Conservation (phyloP, 805 yeast species). For the Jamesozyma piceae region DNA sequence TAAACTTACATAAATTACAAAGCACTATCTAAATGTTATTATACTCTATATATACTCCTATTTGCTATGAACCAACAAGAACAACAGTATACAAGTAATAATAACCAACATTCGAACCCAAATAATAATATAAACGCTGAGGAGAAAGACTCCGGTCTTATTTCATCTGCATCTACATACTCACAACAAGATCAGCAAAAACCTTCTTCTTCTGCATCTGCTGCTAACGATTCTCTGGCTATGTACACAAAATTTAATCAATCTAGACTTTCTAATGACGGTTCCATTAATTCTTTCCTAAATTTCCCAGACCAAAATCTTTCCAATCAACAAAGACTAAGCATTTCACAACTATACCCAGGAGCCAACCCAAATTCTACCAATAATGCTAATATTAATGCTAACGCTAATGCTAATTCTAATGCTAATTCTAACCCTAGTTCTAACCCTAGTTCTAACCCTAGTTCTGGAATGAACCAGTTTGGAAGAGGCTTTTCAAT, state of each 20-base stretch:
- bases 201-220: no score
- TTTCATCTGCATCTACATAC: neutral
- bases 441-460: neutral
- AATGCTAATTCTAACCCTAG: neutral
- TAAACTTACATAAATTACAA: no score
- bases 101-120: neutral
- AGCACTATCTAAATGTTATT: no score
- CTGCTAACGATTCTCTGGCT: constrained; percentile 13
- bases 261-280: constrained; percentile 18
- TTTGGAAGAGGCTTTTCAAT: constrained; percentile 28
- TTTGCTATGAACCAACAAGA: no score
- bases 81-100: neutral
- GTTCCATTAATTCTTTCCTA: constrained; percentile 19
- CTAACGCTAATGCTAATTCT: neutral
- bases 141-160: no score
- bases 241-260: constrained; percentile 16
- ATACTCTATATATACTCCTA: no score
- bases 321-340: neutral
- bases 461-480: constrained; percentile 7
- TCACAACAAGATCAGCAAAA: constrained; percentile 1
- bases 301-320: constrained; percentile 10
- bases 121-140: no score
- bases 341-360: constrained; percentile 5
- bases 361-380: neutral
- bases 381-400: neutral